Percentiles rank a stretch among this genome's conserved stretches.
These are phyloP conservation scores for Aspergillus bombycis DNA, from an alignment of 2,329 filamentous ascomycete species.

Conservation along the genomic window DNA sequence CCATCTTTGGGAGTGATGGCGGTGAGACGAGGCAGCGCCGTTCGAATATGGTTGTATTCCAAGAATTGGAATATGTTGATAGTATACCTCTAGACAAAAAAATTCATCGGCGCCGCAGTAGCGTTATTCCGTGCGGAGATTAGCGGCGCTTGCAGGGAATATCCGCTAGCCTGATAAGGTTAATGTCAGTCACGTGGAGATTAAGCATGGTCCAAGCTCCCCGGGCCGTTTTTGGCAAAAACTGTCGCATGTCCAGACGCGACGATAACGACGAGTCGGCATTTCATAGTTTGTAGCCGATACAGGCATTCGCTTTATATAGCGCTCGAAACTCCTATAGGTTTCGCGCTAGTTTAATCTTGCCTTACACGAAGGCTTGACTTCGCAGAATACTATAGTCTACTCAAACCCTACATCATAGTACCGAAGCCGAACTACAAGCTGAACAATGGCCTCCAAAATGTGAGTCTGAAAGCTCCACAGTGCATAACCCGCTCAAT, in stretches of 20 bases:
- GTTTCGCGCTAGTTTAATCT: neutral
- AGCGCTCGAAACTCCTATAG: neutral
- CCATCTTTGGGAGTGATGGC: constrained; percentile 39
- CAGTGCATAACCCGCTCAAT: neutral
- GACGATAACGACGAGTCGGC: neutral
- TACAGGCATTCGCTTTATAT: neutral
- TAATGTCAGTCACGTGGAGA: constrained; percentile 27
- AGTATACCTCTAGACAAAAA: constrained; percentile 34
- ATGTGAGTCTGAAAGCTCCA: constrained; percentile 49
- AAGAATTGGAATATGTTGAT: constrained; percentile 25
- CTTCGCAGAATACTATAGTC: constrained; percentile 7
- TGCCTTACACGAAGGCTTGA: neutral
- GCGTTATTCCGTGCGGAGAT: constrained; percentile 37
- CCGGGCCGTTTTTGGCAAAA: constrained; percentile 22
- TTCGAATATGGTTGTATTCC: constrained; percentile 17
- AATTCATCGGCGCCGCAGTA: constrained; percentile 38
- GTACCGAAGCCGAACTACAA: constrained; percentile 9
- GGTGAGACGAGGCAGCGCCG: constrained; percentile 30
- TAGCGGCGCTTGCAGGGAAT: constrained; percentile 18
- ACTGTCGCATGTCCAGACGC: constrained; percentile 3
- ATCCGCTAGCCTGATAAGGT: constrained; percentile 16
- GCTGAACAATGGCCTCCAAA: constrained; percentile 56
- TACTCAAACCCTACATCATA: constrained; percentile 17
- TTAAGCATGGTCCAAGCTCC: constrained; percentile 38
- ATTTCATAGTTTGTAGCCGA: neutral